Evolutionary conservation across 345 rosid species (phyloP), one percentile per base, ranked within the genome.

Genomic region (Eucalyptus sp.): DNA sequence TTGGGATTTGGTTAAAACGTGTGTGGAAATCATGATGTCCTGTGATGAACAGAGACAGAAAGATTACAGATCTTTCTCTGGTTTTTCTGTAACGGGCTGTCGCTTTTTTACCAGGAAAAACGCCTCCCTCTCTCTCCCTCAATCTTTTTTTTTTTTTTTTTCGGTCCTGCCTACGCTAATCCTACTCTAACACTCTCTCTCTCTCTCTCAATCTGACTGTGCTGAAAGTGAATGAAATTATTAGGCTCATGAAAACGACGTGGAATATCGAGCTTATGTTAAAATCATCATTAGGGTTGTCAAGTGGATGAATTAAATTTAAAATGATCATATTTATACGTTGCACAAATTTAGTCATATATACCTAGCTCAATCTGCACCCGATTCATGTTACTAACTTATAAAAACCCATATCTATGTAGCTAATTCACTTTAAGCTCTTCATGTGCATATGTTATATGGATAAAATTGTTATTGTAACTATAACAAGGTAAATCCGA

Each of bases 261-360:
- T 60, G 66, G 66, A 60, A 25, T 60, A 5, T 60, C 31, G 66
- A 58, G 64, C 13, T 58, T 24, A 58, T 58, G 64, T 58, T 25
- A 58, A 24, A 52, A 52, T 52, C 7, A 52, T 52, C 56, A 3
- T 17, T 20, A 52, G 10, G 58, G 10, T 52, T 52, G 25, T 52
- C 58, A 8, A 52, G 10, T 52, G 58, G 58, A 52, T 52, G 58
- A 8, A 52, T 52, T 20, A 52, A 52, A 52, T 52, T 52, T 7
- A 52, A 3, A 52, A 52, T 20, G 25, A 20, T 52, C 58, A 52
- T 52, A 52, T 52, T 3, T 20, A 52, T 52, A 52, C 3, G 1
- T 0, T 8, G 2, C 4, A 52, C 58, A 52, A 52, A 52, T 52
- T 1, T 18, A 18, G 0, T 52, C 9, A 18, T 52, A 7, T 52